Conservation (phyloP, 768 basidiomycete genomes). For the Pisolithus tinctorius region DNA sequence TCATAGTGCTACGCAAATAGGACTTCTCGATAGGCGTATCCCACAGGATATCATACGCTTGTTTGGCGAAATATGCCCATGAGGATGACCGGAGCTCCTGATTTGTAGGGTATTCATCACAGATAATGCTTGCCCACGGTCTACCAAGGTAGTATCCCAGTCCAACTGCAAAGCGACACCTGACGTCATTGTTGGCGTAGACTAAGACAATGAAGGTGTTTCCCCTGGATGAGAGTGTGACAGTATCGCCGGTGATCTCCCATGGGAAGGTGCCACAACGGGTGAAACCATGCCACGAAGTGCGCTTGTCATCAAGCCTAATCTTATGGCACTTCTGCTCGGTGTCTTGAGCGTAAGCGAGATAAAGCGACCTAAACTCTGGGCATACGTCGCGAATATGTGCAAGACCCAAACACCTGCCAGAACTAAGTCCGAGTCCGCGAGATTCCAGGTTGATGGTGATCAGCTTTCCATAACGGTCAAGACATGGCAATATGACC, state of each 20-base stretch:
- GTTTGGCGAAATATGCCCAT: background rate
- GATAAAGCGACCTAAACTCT: background rate
- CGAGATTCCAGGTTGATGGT: background rate
- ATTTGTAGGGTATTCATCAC: background rate
- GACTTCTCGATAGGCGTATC: no score
- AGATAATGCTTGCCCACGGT: background rate
- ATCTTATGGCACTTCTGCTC: background rate
- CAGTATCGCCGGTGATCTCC: no score
- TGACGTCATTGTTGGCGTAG: no score
- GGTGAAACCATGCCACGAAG: background rate
- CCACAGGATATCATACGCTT: background rate
- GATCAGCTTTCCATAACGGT: no score
- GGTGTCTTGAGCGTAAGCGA: background rate
- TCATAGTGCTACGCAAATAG: no score
- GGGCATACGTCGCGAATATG: background rate
- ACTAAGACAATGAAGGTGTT: no score
- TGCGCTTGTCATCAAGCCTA: background rate
- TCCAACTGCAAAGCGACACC: no score
- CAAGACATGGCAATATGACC: no score
- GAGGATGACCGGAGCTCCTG: no score
- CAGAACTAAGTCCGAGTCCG: background rate
- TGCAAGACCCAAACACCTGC: background rate
- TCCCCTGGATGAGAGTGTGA: no score
- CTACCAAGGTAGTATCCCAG: no score
- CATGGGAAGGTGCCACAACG: no score